A percentile compares a stretch with the other conserved stretches of the same genome.
Conservation (phyloP, 176 grass and related monocot genomes). For the Carex cristatella region DNA sequence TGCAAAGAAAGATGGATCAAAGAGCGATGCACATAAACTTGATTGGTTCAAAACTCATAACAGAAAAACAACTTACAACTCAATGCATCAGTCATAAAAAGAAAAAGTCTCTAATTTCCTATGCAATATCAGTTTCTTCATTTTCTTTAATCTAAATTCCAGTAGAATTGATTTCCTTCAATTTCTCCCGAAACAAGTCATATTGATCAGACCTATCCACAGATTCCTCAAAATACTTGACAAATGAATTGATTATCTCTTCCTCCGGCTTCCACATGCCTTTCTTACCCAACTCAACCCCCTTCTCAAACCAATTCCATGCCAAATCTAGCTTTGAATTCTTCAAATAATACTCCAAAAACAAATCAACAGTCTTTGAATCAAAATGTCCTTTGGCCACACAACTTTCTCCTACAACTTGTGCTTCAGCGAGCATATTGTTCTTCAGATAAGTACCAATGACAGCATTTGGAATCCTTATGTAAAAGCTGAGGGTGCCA, state of each 20-base stretch:
- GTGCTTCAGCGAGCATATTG: constrained; percentile 46
- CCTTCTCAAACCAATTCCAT: constrained; percentile 53
- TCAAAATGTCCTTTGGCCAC: constrained; percentile 44
- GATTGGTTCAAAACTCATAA: no score
- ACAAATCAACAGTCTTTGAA: constrained; percentile 50
- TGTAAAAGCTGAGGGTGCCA: constrained; percentile 17
- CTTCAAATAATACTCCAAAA: constrained; percentile 52
- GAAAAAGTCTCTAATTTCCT: neutral
- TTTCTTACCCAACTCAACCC: constrained; percentile 37
- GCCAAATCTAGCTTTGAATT: constrained; percentile 24
- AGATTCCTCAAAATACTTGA: constrained; percentile 55
- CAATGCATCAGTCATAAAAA: no score
- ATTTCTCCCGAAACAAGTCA: neutral
- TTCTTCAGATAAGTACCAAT: constrained; percentile 43
- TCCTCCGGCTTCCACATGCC: constrained; percentile 32
- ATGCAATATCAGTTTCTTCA: neutral
- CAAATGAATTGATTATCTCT: constrained; percentile 42
- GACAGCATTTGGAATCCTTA: constrained; percentile 56
- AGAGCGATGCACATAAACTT: neutral
- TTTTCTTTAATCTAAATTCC: neutral
- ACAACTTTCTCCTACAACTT: constrained; percentile 37
- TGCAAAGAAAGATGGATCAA: neutral
- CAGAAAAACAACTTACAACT: no score
- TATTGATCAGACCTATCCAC: constrained; percentile 27
- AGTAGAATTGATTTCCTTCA: neutral